phyloP scores from a whole-genome alignment of 768 basidiomycete species.

The Pilatotrama ljubarskyi region DNA sequence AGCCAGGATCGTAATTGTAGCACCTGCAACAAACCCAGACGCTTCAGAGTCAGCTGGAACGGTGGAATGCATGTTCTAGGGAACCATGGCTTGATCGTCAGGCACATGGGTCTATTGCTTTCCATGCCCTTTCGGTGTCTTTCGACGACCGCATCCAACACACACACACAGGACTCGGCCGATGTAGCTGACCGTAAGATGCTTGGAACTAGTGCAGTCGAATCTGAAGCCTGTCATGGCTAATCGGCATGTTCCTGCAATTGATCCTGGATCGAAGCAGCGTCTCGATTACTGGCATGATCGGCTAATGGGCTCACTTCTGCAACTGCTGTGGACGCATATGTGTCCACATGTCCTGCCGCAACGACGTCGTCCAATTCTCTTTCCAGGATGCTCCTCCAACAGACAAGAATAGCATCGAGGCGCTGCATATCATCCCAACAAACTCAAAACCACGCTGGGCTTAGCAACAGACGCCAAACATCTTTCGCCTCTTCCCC shows the following conservation, averaged over 20 bases:
- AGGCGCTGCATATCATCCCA: background rate
- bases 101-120: too few species aligned
- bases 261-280: background rate
- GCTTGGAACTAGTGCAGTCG: too few species aligned
- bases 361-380: background rate
- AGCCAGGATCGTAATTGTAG: too few species aligned
- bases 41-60: too few species aligned
- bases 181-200: too few species aligned
- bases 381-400: background rate
- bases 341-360: conserved; percentile 6
- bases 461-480: conserved; percentile 18
- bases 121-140: too few species aligned
- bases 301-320: background rate
- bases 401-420: background rate
- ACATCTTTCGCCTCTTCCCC: conserved; percentile 1
- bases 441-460: conserved; percentile 8
- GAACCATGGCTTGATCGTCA: too few species aligned
- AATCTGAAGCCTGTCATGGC: too few species aligned
- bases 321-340: background rate
- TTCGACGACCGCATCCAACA: too few species aligned
- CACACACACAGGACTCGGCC: too few species aligned
- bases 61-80: too few species aligned
- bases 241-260: background rate
- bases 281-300: background rate
- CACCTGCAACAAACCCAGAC: too few species aligned